Conservation (phyloP, 208 protist genomes). For the Wallacemonas sp. region DNA sequence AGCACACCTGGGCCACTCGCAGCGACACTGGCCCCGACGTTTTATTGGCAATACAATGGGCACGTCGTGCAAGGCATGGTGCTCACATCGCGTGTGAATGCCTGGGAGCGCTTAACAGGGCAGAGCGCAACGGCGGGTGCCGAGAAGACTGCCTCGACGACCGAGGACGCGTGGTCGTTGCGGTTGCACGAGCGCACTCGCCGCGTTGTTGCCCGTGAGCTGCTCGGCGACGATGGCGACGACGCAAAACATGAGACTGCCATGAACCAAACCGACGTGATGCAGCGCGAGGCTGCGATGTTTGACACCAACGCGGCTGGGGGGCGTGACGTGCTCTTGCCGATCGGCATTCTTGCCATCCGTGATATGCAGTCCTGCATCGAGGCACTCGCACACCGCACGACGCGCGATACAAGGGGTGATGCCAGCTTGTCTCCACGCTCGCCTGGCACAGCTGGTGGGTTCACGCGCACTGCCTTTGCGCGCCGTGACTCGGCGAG, state of each 20-base stretch:
- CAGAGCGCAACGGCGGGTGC: background rate
- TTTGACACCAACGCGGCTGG: background rate
- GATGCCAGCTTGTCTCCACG: too few relatives aligned
- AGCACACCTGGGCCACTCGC: background rate
- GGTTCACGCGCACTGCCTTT: too few relatives aligned
- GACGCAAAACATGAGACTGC: background rate
- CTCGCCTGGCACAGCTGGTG: too few relatives aligned
- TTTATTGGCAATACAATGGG: conserved; percentile 51
- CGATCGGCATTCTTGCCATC: conserved; percentile 41
- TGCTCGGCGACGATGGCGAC: conserved; percentile 6
- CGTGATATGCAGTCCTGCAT: conserved; percentile 23
- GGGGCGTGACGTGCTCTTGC: conserved; percentile 17
- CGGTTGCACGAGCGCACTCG: conserved; percentile 1
- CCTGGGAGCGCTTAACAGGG: conserved; percentile 6
- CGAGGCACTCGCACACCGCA: conserved; percentile 3
- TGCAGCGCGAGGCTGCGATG: background rate
- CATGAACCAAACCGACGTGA: background rate
- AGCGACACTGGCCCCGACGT: conserved; percentile 29
- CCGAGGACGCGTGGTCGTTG: background rate
- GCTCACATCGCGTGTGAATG: conserved; percentile 21
- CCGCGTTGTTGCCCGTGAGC: conserved; percentile 1
- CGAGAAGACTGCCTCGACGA: background rate
- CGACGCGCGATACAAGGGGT: too few relatives aligned
- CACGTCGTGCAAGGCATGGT: conserved; percentile 43
- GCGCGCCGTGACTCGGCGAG: too few relatives aligned